A percentile compares a stretch with the other conserved stretches of the same genome.
Conservation (phyloP, 23 red algal species). For the Chondrus crispus region DNA sequence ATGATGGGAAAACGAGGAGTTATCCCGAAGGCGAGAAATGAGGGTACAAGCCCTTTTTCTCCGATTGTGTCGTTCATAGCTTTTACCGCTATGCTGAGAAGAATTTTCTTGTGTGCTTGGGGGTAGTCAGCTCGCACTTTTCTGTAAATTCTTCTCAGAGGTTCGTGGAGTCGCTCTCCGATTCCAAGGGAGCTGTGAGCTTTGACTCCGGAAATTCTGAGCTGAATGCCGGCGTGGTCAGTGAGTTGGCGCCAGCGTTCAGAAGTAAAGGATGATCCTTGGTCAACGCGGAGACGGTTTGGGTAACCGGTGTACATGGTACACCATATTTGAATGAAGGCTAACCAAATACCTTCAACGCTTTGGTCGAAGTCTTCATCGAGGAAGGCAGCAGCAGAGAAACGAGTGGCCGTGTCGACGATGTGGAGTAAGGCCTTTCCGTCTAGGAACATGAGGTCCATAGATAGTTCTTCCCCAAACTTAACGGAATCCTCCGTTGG, state of each 20-base stretch:
- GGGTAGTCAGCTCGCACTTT: background rate
- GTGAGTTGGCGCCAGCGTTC: background rate
- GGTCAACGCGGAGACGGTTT: background rate
- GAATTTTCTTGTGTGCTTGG: background rate
- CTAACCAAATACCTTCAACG: background rate
- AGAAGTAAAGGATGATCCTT: background rate
- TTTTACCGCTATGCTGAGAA: background rate
- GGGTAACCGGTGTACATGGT: background rate
- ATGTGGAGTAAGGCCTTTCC: background rate
- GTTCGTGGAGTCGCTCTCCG: constrained; percentile 13
- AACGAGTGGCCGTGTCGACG: constrained; percentile 1
- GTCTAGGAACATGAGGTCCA: constrained; percentile 5
- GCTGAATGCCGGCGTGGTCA: background rate
- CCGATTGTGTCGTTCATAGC: background rate
- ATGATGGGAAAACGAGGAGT: background rate
- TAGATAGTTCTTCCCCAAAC: background rate
- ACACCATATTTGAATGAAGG: background rate
- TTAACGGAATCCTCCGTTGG: background rate
- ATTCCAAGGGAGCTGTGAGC: constrained; percentile 15
- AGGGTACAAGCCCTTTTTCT: background rate
- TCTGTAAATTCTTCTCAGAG: background rate
- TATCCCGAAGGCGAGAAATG: background rate
- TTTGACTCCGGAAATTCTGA: background rate
- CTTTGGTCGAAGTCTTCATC: background rate
- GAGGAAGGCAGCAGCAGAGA: constrained; percentile 7